Conservation (phyloP, 2,329 filamentous ascomycete species). For the Metarhizium guizhouense region DNA sequence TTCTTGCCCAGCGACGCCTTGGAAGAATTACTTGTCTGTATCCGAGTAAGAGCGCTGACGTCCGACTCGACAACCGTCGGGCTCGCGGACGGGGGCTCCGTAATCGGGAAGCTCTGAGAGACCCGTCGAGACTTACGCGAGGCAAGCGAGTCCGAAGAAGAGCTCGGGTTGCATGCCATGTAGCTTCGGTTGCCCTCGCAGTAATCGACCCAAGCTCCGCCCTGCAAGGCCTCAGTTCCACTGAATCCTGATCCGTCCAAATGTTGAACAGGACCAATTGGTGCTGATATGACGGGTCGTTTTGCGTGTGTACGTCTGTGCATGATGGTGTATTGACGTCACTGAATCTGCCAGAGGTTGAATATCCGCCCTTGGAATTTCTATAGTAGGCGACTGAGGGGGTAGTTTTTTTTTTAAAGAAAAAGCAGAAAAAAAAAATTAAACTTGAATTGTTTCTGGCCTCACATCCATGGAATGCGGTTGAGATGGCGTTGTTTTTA, state of each 20-base stretch:
- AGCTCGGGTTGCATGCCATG: background rate
- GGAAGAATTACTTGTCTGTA: background rate
- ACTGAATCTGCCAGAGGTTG: background rate
- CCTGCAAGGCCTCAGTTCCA: too few relatives aligned
- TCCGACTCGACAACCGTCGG: constrained; percentile 21
- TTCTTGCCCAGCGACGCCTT: background rate
- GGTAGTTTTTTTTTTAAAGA: background rate
- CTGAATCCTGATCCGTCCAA: constrained; percentile 18
- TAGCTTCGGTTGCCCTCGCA: too few relatives aligned
- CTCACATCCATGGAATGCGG: background rate
- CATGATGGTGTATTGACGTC: constrained; percentile 10
- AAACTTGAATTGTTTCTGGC: background rate
- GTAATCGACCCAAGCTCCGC: too few relatives aligned
- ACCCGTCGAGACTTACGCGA: constrained; percentile 12
- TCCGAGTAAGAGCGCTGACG: constrained; percentile 13
- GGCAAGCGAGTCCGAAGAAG: background rate
- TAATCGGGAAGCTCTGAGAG: constrained; percentile 21
- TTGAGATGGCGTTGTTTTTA: background rate
- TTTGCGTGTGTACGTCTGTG: background rate
- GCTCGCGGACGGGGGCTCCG: constrained; percentile 15
- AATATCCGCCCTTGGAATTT: background rate
- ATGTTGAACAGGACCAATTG: constrained; percentile 28
- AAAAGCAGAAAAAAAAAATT: background rate
- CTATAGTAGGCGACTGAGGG: background rate
- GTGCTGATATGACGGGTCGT: constrained; percentile 24